These are phyloP conservation scores for Wickerhamiella azymoides DNA, from an alignment of 805 yeast genomes.

Conservation along the genomic window DNA sequence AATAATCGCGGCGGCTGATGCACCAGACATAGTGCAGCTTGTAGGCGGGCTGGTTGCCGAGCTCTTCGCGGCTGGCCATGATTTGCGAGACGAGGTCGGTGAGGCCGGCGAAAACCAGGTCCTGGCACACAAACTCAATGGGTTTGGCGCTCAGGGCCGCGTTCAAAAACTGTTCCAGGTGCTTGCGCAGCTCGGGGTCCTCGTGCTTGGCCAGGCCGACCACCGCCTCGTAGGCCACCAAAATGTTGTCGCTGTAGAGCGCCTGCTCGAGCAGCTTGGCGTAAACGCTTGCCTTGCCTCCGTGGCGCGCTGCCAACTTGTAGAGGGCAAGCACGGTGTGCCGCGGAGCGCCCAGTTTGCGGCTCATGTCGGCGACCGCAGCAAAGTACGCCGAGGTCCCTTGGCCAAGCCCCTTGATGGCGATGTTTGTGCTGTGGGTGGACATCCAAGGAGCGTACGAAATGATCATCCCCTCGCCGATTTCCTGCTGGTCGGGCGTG, in stretches of 20 bases:
- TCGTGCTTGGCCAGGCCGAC: slow-evolving; percentile 14
- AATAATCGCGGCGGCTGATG: slow-evolving; percentile 33
- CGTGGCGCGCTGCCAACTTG: slow-evolving; percentile 17
- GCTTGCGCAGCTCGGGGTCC: slow-evolving; percentile 6
- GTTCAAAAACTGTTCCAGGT: slow-evolving; percentile 15
- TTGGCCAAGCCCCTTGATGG: slow-evolving; percentile 1
- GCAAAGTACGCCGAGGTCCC: background rate
- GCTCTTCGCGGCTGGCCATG: slow-evolving; percentile 24
- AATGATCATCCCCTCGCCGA: background rate
- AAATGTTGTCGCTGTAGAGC: slow-evolving; percentile 16
- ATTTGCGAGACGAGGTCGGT: slow-evolving; percentile 31
- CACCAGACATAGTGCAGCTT: slow-evolving; percentile 40
- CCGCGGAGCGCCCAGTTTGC: background rate
- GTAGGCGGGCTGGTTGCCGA: slow-evolving; percentile 31
- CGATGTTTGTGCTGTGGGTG: background rate
- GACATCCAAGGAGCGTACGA: background rate
- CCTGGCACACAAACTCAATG: slow-evolving; percentile 27
- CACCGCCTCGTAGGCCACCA: slow-evolving; percentile 26
- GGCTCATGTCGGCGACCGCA: background rate
- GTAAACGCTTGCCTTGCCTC: background rate
- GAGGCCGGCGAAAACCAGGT: slow-evolving; percentile 33
- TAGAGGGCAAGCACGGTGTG: slow-evolving; percentile 28
- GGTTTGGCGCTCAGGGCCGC: slow-evolving; percentile 25
- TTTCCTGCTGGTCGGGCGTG: background rate
- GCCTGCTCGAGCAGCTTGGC: slow-evolving; percentile 18